Evolutionary conservation across 148 eudicot species (phyloP), one percentile per base, ranked within the genome.

Genomic region (Camellia lanceoleosa): DNA sequence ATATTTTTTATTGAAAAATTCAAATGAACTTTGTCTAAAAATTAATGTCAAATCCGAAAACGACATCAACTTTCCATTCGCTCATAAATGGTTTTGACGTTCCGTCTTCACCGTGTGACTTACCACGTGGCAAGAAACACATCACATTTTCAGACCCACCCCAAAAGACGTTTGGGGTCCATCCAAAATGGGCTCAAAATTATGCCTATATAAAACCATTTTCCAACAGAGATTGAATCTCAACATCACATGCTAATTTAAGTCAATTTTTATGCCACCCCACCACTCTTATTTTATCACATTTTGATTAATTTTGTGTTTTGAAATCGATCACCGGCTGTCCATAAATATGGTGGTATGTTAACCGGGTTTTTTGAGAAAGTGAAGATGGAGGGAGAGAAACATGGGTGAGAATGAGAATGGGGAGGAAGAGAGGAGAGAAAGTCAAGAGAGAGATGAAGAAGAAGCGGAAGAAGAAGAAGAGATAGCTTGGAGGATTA

Each of bases 401-500:
- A 71, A 9, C 56, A 71, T 19, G 38, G 3, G 58, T 71, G 74
- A 20, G 13, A 68, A 42, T 30, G 38, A 30, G 38, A 30, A 30
- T 51, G 82, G 19, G 19, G 49, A 75, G 11, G 83, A 64, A 60
- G 80, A 82, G 44, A 81, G 69, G 72, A 79, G 82, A 80, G 84
- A 80, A 38, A 64, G 38, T 30, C 38, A 30, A 30, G 38, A 30
- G 38, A 30, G 38, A 30, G 38, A 30, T 4, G 71, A 72, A 83
- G 74, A 42, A 76, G 73, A 76, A 43, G 41, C 0, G 0, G 30
- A 23, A 23, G 30, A 84, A 78, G 75, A 84, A 78, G 75, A 85
- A 30, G 38, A 30, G 63, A 76, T 51, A 80, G 81, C 88, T 79
- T 10, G 97, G 97, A 14, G 97, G n/a, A 82, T 90, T 44, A 85